Percentiles rank a stretch among this genome's conserved stretches.
These are phyloP conservation scores for Trichoderma atroviride DNA, from an alignment of 2,329 filamentous ascomycete genomes.

Conservation along the genomic window DNA sequence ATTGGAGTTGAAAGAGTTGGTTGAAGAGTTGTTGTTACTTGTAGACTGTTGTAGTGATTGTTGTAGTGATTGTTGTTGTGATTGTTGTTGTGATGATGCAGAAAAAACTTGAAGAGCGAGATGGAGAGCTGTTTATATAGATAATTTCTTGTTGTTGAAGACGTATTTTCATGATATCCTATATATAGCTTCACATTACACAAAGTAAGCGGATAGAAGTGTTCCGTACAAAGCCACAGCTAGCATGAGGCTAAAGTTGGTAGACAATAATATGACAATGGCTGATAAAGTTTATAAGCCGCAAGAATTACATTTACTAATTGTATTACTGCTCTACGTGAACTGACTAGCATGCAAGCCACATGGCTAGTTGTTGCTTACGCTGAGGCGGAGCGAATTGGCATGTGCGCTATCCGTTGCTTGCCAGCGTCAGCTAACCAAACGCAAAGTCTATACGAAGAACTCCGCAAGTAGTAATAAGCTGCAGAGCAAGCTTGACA, in stretches of 20 bases:
- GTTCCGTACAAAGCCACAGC: slow-evolving; percentile 28
- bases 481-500: neutral
- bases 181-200: neutral
- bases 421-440: neutral
- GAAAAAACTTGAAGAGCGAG: neutral
- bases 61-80: neutral
- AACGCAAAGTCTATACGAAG: neutral
- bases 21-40: neutral
- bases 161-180: neutral
- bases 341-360: neutral
- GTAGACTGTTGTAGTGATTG: neutral
- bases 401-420: neutral
- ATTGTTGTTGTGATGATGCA: neutral
- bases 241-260: slow-evolving; percentile 31
- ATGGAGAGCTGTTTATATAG: slow-evolving; percentile 23
- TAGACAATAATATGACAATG: slow-evolving; percentile 16
- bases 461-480: neutral
- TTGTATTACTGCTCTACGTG: neutral
- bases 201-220: neutral
- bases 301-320: neutral
- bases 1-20: neutral
- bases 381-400: neutral
- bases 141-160: neutral
- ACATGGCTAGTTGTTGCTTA: neutral
- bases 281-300: neutral